Evolutionary conservation across 257 asterid species (phyloP).

Genomic region (Ligustrum vulgare): DNA sequence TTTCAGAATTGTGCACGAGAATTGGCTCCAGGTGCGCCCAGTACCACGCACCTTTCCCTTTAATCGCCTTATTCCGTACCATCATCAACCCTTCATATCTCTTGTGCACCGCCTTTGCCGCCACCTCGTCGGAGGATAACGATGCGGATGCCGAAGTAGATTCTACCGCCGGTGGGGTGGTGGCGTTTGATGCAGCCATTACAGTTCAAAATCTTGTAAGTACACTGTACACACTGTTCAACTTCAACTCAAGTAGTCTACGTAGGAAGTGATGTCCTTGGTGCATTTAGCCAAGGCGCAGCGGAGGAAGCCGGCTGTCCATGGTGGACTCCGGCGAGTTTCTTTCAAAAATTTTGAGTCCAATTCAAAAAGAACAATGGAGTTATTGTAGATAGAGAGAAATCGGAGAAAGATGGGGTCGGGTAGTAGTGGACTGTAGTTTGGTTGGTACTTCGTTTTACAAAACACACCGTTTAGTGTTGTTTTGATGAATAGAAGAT

Average conservation of each 20-base stretch:
- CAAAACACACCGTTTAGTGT: too few species aligned
- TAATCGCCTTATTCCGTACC: constrained; percentile 88
- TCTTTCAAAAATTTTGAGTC: not conserved
- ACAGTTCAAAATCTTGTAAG: constrained; percentile 10
- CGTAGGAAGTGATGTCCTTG: not conserved
- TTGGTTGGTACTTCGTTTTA: too few species aligned
- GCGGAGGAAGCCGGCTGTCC: constrained; percentile 33
- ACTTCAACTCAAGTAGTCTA: constrained; percentile 21
- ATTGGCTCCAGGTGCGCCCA: constrained; percentile 98
- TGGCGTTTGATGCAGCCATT: constrained; percentile 62
- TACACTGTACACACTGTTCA: constrained; percentile 4
- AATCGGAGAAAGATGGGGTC: too few species aligned
- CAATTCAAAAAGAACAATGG: constrained; percentile 22
- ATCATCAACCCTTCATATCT: constrained; percentile 76
- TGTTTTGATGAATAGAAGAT: too few species aligned
- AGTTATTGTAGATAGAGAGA: constrained; percentile 24
- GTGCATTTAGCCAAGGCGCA: constrained; percentile 17
- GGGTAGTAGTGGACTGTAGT: too few species aligned
- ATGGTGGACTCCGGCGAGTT: constrained; percentile 44
- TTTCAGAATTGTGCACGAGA: constrained; percentile 69
- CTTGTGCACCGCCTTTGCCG: constrained; percentile 85
- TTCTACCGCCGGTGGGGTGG: constrained; percentile 39
- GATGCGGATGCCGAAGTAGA: constrained; percentile 27
- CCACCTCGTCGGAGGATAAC: constrained; percentile 51
- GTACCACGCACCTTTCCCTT: constrained; percentile 99